Evolutionary conservation across 495 filamentous ascomycete genomes (phyloP).

Genomic region (Extremus antarcticus): DNA sequence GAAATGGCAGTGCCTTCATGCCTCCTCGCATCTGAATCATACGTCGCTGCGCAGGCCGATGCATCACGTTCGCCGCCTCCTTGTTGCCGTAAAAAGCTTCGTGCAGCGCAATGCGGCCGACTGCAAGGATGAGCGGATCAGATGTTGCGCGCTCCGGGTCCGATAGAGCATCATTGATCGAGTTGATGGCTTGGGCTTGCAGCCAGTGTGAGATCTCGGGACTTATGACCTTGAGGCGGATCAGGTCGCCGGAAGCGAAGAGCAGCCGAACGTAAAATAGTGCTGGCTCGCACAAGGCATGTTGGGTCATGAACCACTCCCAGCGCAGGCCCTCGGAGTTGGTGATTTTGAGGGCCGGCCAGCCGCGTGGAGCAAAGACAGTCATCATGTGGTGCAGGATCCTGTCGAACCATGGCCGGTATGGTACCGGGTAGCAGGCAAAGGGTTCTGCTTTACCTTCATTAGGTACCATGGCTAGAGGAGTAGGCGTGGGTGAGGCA

Average conservation of each 20-base stretch:
- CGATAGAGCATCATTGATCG: conserved; percentile 12
- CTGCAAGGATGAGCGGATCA: conserved; percentile 11
- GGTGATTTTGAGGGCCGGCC: conserved; percentile 14
- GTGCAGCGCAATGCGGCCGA: conserved; percentile 13
- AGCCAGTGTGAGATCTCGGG: conserved; percentile 9
- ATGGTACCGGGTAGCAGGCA: conserved; percentile 13
- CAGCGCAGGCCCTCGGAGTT: conserved; percentile 7
- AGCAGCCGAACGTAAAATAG: conserved; percentile 17
- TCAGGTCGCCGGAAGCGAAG: conserved; percentile 9
- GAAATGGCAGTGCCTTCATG: conserved; percentile 10
- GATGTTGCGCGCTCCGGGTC: conserved; percentile 13
- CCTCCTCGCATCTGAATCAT: conserved; percentile 17
- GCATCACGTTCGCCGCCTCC: conserved; percentile 5
- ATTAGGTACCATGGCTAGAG: background rate
- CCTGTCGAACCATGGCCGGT: conserved; percentile 9
- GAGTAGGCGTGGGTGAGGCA: background rate
- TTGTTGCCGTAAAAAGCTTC: conserved; percentile 11
- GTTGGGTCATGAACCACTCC: conserved; percentile 15
- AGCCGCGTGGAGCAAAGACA: conserved; percentile 15
- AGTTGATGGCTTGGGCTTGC: conserved; percentile 4
- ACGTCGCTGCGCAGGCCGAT: conserved; percentile 12
- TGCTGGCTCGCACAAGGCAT: conserved; percentile 12
- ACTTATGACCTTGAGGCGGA: conserved; percentile 1
- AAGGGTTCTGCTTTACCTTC: conserved; percentile 10
- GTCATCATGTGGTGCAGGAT: conserved; percentile 16